Evolutionary conservation across 1,139 yeast species (phyloP), one percentile per base, ranked within the genome.

Genomic region (Debaryomyces subglobosus): DNA sequence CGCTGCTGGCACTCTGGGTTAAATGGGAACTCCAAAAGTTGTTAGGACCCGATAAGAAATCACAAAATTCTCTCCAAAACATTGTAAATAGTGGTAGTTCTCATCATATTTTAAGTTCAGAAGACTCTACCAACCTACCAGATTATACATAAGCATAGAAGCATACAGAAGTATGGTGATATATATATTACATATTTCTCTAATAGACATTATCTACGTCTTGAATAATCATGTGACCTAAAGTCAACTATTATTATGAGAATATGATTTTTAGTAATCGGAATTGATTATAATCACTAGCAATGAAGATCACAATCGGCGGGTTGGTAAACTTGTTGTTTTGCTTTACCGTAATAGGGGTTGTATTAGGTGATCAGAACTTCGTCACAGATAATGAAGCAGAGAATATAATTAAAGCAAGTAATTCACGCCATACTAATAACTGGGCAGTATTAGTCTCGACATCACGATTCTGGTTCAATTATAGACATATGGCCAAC

Each of bases 401-500:
- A 2, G 65, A 60, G 29, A 49, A 60, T 13, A 58, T 65, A 37
- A 64, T 69, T 32, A 52, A 47, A 38, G 38, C 53, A 5, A 53
- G 54, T 36, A 58, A 57, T n/a, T 73, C 85, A 3, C 71, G 74
- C 44, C 92, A 86, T 61, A 87, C 95, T 21, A 89, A 88, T 64
- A 89, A 89, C 67, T 89, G 96, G 96, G 99, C 99, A 0, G 98
- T 94, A 4, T 72, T 94, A 46, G 97, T 94, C 29, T 91, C 97
- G 3, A 92, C 99, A 1, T 91, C 98, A 4, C 77, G 98, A 53
- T 94, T 94, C 69, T 94, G 99, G 99, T 94, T 94, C 77, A 94
- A 94, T 67, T 94, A 94, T 65, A 79, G 97, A 65, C 99, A 94
- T 68, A 90, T 94, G 92, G 99, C 99, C 41, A 94, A 94, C 67